Conservation (phyloP, 345 rosid species). For the Kandelia obovata region DNA sequence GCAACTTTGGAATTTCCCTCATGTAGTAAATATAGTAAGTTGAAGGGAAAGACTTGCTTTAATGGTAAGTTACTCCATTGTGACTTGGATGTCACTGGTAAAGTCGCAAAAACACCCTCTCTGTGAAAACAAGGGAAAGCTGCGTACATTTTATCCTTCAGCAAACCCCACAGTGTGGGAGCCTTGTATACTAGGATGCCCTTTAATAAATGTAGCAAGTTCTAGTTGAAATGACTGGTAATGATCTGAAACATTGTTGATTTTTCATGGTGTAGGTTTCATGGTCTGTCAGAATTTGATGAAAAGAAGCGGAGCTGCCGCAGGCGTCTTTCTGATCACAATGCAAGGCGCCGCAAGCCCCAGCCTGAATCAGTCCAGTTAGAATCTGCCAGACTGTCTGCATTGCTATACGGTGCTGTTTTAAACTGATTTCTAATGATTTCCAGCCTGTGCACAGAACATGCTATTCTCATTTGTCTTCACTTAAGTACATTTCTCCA, state of each 20-base stretch:
- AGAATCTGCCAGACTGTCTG: slow-evolving; percentile 44
- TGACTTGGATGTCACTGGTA: too few relatives aligned
- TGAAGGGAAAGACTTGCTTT: too few relatives aligned
- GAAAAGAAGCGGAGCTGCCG: slow-evolving; percentile 94
- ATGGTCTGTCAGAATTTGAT: slow-evolving; percentile 80
- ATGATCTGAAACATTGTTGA: background rate
- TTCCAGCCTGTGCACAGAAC: background rate
- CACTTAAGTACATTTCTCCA: background rate
- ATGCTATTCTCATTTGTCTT: background rate
- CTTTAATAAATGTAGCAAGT: background rate
- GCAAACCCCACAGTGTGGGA: too few relatives aligned
- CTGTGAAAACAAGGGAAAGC: too few relatives aligned
- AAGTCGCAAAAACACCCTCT: too few relatives aligned
- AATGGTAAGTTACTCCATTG: too few relatives aligned
- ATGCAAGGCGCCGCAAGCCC: slow-evolving; percentile 95
- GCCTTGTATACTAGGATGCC: too few relatives aligned
- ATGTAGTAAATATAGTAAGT: background rate
- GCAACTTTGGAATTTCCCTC: background rate
- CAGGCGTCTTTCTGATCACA: slow-evolving; percentile 84
- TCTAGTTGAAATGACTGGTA: background rate
- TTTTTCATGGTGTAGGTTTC: slow-evolving; percentile 57
- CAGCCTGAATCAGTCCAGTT: slow-evolving; percentile 53
- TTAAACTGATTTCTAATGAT: slow-evolving; percentile 9
- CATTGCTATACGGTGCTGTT: slow-evolving; percentile 48
- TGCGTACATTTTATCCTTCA: too few relatives aligned